Evolutionary conservation across 768 basidiomycete genomes (phyloP).

Genomic region (Coprinellus micaceus): DNA sequence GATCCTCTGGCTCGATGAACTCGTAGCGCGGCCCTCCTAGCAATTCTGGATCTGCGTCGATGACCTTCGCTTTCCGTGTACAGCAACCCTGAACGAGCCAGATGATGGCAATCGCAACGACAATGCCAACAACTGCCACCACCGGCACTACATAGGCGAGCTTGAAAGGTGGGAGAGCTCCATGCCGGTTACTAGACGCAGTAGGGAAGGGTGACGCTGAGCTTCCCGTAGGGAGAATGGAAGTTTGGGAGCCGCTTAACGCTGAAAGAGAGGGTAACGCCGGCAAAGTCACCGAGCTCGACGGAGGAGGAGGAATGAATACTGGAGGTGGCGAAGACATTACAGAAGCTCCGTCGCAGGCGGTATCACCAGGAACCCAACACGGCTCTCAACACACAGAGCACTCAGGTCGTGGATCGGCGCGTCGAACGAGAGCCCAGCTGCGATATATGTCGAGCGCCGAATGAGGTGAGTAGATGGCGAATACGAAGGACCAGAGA

Average conservation of each 20-base stretch:
- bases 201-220: neutral
- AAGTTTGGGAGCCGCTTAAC: neutral
- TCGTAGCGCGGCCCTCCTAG: neutral
- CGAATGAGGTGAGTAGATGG: slow-evolving; percentile 72
- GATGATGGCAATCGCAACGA: neutral
- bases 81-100: slow-evolving; percentile 12
- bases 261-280: neutral
- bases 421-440: slow-evolving; percentile 63
- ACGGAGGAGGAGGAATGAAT: neutral
- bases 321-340: neutral
- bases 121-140: slow-evolving; percentile 1
- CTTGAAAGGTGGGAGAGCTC: neutral
- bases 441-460: slow-evolving; percentile 75
- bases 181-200: no score
- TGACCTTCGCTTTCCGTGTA: slow-evolving; percentile 6
- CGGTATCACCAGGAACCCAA: slow-evolving; percentile 42
- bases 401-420: slow-evolving; percentile 62
- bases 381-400: slow-evolving; percentile 56
- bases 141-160: slow-evolving; percentile 11
- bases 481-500: slow-evolving; percentile 66
- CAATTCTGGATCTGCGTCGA: neutral
- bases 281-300: neutral
- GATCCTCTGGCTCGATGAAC: neutral
- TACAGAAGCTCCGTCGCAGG: slow-evolving; percentile 36
- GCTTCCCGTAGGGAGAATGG: neutral